phyloP scores from a whole-genome alignment of 495 filamentous ascomycete genomes.

The Penicillium pulvis region DNA sequence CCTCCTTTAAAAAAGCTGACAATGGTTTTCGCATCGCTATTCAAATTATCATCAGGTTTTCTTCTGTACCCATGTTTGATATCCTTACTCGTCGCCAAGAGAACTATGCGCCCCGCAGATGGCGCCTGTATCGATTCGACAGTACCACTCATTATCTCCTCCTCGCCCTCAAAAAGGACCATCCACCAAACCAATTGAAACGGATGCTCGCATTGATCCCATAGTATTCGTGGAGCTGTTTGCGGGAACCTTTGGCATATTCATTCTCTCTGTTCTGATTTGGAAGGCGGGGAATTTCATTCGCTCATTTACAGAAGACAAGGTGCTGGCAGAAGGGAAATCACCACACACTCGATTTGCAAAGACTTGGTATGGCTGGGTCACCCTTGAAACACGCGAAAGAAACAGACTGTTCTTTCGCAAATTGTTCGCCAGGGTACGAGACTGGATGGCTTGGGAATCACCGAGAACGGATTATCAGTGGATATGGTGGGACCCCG shows the following conservation, averaged over 20 bases:
- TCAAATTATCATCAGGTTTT: neutral
- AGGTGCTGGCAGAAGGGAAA: constrained; percentile 38
- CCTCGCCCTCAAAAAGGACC: constrained; percentile 24
- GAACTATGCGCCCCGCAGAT: constrained; percentile 20
- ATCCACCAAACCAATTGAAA: constrained; percentile 16
- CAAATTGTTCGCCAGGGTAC: constrained; percentile 20
- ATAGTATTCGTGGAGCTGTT: constrained; percentile 39
- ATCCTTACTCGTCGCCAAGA: constrained; percentile 26
- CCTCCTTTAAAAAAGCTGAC: too few relatives aligned
- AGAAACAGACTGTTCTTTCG: constrained; percentile 29
- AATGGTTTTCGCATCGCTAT: too few relatives aligned
- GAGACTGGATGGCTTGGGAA: constrained; percentile 38
- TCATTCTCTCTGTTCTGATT: constrained; percentile 40
- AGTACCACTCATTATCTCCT: constrained; percentile 26
- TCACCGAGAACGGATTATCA: constrained; percentile 36
- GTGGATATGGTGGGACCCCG: constrained; percentile 49
- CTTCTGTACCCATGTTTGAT: constrained; percentile 1
- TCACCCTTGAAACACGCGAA: constrained; percentile 35
- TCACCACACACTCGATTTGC: constrained; percentile 36
- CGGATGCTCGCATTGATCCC: constrained; percentile 29
- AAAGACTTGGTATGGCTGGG: constrained; percentile 52
- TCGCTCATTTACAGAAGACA: constrained; percentile 36
- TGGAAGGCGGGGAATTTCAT: constrained; percentile 46
- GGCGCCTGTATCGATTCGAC: constrained; percentile 39
- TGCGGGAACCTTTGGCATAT: constrained; percentile 41